Percentiles rank a stretch among this genome's conserved stretches.
Evolutionary conservation across 202 grass and related monocot species (phyloP).

Genomic region (Eragrostis tef): DNA sequence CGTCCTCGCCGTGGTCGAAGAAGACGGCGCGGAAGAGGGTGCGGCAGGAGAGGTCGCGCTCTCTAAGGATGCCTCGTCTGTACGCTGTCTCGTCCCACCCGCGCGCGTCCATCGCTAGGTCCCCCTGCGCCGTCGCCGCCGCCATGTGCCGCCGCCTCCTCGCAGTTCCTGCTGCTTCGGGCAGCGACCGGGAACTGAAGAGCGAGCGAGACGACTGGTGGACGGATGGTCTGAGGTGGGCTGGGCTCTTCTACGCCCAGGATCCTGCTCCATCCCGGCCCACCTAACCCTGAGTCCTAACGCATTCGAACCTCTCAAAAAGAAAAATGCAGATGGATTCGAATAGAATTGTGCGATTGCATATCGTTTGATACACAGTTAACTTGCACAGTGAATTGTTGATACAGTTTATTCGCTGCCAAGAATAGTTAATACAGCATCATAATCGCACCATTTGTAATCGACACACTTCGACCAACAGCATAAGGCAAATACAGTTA

Average conservation of each 20-base stretch:
- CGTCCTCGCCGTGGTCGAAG: slow-evolving; percentile 56
- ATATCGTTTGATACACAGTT: too few species aligned
- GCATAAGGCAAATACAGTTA: slow-evolving; percentile 8
- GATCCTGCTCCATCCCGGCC: background rate
- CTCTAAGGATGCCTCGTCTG: slow-evolving; percentile 63
- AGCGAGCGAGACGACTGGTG: background rate
- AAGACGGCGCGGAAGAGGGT: slow-evolving; percentile 84
- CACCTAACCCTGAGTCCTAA: background rate
- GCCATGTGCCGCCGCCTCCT: slow-evolving; percentile 26
- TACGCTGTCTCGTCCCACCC: slow-evolving; percentile 76
- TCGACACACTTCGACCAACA: slow-evolving; percentile 7
- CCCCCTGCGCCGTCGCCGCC: slow-evolving; percentile 31
- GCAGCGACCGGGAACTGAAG: background rate
- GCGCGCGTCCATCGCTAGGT: slow-evolving; percentile 58
- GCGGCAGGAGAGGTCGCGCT: slow-evolving; percentile 60
- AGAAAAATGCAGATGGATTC: background rate
- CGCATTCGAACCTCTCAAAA: too few species aligned
- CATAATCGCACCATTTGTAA: background rate
- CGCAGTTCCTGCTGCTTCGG: background rate
- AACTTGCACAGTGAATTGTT: background rate
- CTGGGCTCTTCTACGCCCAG: background rate
- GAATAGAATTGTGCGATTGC: background rate
- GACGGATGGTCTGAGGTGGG: background rate
- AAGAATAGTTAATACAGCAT: background rate
- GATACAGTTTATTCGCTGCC: background rate